phyloP scores from a whole-genome alignment of 805 yeast genomes.

The Dipodascus geniculatus region DNA sequence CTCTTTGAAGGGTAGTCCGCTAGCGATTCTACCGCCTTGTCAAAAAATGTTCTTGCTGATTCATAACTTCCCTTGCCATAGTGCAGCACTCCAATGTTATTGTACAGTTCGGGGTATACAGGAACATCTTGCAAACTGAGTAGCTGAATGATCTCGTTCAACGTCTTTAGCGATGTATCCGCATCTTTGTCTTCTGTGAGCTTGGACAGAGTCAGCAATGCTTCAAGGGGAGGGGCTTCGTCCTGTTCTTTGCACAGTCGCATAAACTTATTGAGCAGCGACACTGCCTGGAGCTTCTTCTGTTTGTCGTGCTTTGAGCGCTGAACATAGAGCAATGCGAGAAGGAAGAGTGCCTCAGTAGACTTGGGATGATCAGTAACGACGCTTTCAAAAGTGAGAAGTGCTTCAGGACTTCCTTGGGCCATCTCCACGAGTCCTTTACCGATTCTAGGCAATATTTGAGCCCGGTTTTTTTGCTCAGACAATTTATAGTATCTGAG shows the following conservation, averaged over 20 bases:
- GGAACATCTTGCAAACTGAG: slow-evolving; percentile 29
- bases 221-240: slow-evolving; percentile 48
- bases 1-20: slow-evolving; percentile 8
- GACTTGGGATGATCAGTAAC: slow-evolving; percentile 55
- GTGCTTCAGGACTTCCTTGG: slow-evolving; percentile 75
- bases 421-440: slow-evolving; percentile 74
- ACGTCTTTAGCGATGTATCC: slow-evolving; percentile 52
- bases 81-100: slow-evolving; percentile 77
- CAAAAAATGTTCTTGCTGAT: slow-evolving; percentile 46
- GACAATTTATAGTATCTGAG: slow-evolving; percentile 65
- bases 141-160: slow-evolving; percentile 41
- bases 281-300: slow-evolving; percentile 39
- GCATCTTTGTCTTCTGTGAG: slow-evolving; percentile 55
- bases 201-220: slow-evolving; percentile 56
- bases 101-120: slow-evolving; percentile 37
- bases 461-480: slow-evolving; percentile 36
- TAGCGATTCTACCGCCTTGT: slow-evolving; percentile 30
- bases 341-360: slow-evolving; percentile 52
- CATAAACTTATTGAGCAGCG: slow-evolving; percentile 58
- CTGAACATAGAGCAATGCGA: slow-evolving; percentile 64
- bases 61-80: slow-evolving; percentile 50
- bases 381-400: slow-evolving; percentile 69
- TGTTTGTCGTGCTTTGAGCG: slow-evolving; percentile 24
- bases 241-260: slow-evolving; percentile 43
- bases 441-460: slow-evolving; percentile 65